A percentile compares a stretch with the other conserved stretches of the same genome.
Conservation (phyloP, 1,139 yeast species). For the Yamadazyma taylorii region DNA sequence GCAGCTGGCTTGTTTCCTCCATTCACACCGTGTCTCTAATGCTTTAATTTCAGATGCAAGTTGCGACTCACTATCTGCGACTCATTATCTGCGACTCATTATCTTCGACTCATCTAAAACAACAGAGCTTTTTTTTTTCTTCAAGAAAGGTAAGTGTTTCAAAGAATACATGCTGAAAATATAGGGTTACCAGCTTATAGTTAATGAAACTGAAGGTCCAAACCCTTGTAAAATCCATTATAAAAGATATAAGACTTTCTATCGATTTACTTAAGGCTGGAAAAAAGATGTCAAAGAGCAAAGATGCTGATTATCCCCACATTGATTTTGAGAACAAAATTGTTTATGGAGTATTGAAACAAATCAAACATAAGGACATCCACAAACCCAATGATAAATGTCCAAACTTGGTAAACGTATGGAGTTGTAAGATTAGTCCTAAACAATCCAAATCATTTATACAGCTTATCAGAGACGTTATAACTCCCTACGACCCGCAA, state of each 20-base stretch:
- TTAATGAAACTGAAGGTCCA: neutral
- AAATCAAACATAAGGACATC: constrained; percentile 35
- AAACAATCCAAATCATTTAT: constrained; percentile 29
- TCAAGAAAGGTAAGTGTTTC: neutral
- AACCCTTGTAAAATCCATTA: neutral
- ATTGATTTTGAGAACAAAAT: constrained; percentile 51
- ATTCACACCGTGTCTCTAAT: neutral
- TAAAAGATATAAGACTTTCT: constrained; percentile 6
- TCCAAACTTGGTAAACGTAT: constrained; percentile 46
- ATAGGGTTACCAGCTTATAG: neutral
- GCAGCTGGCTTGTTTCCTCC: neutral
- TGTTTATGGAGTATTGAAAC: constrained; percentile 49
- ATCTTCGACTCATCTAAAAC: no score
- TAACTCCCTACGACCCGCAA: constrained; percentile 28
- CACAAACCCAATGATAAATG: constrained; percentile 15
- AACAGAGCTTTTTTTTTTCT: no score
- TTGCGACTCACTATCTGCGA: neutral
- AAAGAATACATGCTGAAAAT: neutral
- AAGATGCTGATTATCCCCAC: constrained; percentile 13
- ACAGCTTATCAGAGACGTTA: constrained; percentile 25
- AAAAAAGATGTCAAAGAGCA: constrained; percentile 11
- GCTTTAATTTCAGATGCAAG: neutral
- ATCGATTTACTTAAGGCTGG: constrained; percentile 8
- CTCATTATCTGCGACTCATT: neutral
- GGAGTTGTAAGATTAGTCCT: constrained; percentile 51